Evolutionary conservation across 192 early-diverging fungal genomes (phyloP).

Genomic region (Coemansia sp.): DNA sequence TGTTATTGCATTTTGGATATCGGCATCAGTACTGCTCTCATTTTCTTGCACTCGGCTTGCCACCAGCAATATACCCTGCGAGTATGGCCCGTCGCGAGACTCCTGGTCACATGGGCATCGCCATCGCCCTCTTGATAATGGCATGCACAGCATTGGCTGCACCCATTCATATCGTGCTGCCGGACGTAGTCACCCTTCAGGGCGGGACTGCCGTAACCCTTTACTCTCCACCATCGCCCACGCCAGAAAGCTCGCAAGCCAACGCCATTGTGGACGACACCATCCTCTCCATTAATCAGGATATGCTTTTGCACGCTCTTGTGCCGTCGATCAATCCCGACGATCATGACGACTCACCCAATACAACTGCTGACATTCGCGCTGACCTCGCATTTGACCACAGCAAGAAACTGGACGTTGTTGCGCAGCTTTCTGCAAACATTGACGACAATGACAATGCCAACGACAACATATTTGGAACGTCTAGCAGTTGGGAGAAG

Average conservation of each 20-base stretch:
- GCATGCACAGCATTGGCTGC: conserved; percentile 10
- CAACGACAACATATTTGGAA: conserved; percentile 1
- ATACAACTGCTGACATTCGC: not conserved
- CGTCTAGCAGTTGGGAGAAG: conserved; percentile 9
- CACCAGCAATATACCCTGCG: conserved; percentile 2
- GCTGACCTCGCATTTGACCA: conserved; percentile 8
- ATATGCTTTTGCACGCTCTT: conserved; percentile 29
- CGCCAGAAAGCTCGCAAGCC: not conserved
- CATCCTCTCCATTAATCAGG: conserved; percentile 31
- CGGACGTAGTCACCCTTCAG: conserved; percentile 35
- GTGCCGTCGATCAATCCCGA: not conserved
- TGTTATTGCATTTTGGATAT: not conserved
- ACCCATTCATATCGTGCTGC: conserved; percentile 35
- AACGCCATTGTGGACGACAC: conserved; percentile 6
- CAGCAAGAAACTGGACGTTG: conserved; percentile 15
- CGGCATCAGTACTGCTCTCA: no score
- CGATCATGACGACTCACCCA: not conserved
- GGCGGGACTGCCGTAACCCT: conserved; percentile 24
- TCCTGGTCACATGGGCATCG: not conserved
- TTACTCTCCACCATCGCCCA: conserved; percentile 21
- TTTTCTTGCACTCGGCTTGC: not conserved
- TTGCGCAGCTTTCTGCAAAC: conserved; percentile 12
- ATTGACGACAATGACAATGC: not conserved
- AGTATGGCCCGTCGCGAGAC: not conserved
- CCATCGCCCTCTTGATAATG: conserved; percentile 8